Conservation (phyloP, 495 filamentous ascomycete species). For the Darksidea phi region DNA sequence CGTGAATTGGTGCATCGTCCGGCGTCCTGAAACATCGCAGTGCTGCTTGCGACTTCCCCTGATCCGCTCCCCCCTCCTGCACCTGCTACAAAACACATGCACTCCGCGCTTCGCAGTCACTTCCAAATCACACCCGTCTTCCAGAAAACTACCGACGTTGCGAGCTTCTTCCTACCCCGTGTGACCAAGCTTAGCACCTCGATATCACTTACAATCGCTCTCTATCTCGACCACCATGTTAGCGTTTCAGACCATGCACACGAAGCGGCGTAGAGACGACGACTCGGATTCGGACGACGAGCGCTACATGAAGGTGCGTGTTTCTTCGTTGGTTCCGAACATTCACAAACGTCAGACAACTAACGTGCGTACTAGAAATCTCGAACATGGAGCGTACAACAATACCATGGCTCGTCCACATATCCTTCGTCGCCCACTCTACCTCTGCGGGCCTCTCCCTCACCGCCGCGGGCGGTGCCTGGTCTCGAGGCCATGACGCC, state of each 20-base stretch:
- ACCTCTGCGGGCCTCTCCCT: conserved; percentile 26
- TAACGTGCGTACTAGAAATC: conserved; percentile 20
- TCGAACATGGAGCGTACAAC: conserved; percentile 17
- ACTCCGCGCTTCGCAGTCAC: neutral
- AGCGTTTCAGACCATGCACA: conserved; percentile 16
- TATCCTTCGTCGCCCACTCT: conserved; percentile 11
- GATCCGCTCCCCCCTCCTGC: conserved; percentile 6
- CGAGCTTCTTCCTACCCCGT: conserved; percentile 13
- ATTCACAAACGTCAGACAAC: conserved; percentile 2
- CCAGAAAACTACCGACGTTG: neutral
- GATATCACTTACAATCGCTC: neutral
- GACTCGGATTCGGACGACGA: conserved; percentile 32
- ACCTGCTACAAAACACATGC: conserved; percentile 24
- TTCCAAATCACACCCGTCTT: neutral
- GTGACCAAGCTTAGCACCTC: conserved; percentile 16
- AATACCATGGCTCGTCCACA: conserved; percentile 2
- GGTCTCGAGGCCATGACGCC: conserved; percentile 31
- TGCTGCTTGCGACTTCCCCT: conserved; percentile 27
- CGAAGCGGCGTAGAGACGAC: conserved; percentile 30
- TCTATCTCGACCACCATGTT: conserved; percentile 9
- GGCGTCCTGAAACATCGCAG: conserved; percentile 17
- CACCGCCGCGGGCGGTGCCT: conserved; percentile 12
- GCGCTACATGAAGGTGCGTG: conserved; percentile 21
- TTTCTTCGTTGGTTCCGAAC: neutral
- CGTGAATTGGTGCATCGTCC: conserved; percentile 2